A percentile compares a stretch with the other conserved stretches of the same genome.
Conservation (phyloP, 352 stramenopile species). For the Globisporangium lucens region DNA sequence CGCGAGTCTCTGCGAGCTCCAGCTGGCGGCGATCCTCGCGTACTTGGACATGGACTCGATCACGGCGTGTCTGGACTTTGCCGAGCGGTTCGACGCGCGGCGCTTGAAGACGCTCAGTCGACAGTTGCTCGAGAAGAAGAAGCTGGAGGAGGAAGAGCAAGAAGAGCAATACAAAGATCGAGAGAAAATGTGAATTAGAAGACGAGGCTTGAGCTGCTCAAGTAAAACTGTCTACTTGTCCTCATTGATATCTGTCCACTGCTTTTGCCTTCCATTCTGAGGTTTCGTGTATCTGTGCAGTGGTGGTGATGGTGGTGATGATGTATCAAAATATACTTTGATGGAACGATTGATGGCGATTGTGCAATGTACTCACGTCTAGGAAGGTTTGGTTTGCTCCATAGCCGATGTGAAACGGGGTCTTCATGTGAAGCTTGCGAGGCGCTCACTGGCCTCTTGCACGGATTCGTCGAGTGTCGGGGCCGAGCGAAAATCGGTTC, state of each 20-base stretch:
- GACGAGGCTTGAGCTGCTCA: background rate
- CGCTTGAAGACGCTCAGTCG: slow-evolving; percentile 45
- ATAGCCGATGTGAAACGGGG: background rate
- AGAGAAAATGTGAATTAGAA: background rate
- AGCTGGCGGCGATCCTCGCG: slow-evolving; percentile 48
- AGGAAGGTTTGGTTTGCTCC: background rate
- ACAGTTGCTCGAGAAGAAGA: slow-evolving; percentile 30
- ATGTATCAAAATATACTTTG: background rate
- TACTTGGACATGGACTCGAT: slow-evolving; percentile 50
- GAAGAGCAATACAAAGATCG: slow-evolving; percentile 5
- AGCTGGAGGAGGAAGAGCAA: background rate
- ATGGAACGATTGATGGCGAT: background rate
- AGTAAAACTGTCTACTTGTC: background rate
- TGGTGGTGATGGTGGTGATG: background rate
- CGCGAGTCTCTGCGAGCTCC: slow-evolving; percentile 56
- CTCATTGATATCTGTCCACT: background rate
- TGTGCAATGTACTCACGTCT: background rate
- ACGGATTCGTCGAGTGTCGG: background rate
- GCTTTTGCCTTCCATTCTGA: background rate
- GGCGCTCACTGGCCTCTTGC: background rate
- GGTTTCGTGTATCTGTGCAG: background rate
- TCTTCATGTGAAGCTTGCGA: background rate
- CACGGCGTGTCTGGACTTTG: slow-evolving; percentile 60
- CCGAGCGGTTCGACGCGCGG: slow-evolving; percentile 51
- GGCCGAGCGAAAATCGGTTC: background rate